Evolutionary conservation across 331 rosid species (phyloP).

Genomic region (Telfairia occidentalis): DNA sequence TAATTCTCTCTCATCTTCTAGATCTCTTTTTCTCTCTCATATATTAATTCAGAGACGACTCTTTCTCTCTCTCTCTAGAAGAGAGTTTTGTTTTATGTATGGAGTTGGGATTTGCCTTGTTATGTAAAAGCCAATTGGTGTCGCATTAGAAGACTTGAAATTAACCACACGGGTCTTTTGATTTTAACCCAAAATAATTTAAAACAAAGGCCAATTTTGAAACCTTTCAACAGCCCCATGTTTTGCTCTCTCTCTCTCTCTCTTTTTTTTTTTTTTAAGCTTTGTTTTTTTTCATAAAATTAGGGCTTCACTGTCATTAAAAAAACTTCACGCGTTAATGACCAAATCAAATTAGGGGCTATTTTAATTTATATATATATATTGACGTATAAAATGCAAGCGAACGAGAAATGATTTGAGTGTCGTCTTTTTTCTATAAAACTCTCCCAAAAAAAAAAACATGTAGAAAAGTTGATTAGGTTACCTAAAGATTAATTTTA

Average conservation of each 20-base stretch:
- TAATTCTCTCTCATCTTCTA: too few relatives aligned
- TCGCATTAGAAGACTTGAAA: constrained; percentile 34
- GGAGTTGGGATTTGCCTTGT: neutral
- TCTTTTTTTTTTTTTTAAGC: neutral
- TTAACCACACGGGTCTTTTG: constrained; percentile 19
- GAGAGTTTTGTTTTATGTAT: neutral
- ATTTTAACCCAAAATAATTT: constrained; percentile 17
- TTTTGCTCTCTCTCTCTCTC: neutral
- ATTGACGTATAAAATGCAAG: too few relatives aligned
- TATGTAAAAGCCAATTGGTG: constrained; percentile 48
- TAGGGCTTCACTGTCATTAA: neutral
- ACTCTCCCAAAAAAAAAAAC: neutral
- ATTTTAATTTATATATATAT: neutral
- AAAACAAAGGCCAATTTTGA: neutral
- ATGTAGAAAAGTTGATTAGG: too few relatives aligned
- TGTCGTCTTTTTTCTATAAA: constrained; percentile 14
- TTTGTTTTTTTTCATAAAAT: neutral
- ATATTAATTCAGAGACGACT: too few relatives aligned
- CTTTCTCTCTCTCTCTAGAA: neutral
- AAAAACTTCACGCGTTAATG: neutral
- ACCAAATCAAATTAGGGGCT: neutral
- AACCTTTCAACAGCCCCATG: neutral
- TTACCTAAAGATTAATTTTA: too few relatives aligned
- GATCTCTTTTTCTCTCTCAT: too few relatives aligned
- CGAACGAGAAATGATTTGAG: neutral